phyloP scores from a whole-genome alignment of 805 yeast genomes.

The Metschnikowia koreensis region DNA sequence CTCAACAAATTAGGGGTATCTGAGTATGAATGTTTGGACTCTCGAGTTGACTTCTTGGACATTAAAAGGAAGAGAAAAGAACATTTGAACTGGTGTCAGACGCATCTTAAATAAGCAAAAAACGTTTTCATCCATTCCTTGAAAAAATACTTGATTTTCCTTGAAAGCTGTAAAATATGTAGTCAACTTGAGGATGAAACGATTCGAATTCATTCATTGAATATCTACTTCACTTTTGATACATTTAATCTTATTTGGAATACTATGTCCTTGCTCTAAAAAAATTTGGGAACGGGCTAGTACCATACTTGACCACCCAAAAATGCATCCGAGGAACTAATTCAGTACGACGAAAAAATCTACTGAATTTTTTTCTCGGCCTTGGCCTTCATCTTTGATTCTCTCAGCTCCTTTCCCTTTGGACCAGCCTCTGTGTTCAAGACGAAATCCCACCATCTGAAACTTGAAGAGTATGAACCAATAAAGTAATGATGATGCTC shows the following conservation, averaged over 20 bases:
- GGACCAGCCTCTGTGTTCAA: conserved; percentile 90
- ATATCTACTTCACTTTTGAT: neutral
- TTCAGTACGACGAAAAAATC: neutral
- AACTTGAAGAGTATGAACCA: conserved; percentile 92
- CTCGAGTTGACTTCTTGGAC: conserved; percentile 53
- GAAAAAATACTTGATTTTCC: no score
- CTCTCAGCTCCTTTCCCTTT: conserved; percentile 73
- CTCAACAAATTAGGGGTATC: conserved; percentile 47
- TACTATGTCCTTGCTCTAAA: neutral
- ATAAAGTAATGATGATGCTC: conserved; percentile 94
- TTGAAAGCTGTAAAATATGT: no score
- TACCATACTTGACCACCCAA: neutral
- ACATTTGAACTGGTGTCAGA: conserved; percentile 34
- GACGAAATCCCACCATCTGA: conserved; percentile 93
- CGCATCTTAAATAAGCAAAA: no score
- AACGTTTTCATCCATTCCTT: no score
- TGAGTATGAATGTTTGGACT: conserved; percentile 48
- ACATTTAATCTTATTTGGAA: neutral
- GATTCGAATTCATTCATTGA: neutral
- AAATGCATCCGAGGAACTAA: neutral
- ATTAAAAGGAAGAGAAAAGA: conserved; percentile 44
- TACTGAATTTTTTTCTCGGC: conserved; percentile 43
- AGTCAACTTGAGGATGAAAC: no score
- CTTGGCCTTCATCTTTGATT: conserved; percentile 54
- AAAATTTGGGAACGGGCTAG: neutral